Conservation (phyloP, 768 basidiomycete genomes). For the Kwoniella newhampshirensis region DNA sequence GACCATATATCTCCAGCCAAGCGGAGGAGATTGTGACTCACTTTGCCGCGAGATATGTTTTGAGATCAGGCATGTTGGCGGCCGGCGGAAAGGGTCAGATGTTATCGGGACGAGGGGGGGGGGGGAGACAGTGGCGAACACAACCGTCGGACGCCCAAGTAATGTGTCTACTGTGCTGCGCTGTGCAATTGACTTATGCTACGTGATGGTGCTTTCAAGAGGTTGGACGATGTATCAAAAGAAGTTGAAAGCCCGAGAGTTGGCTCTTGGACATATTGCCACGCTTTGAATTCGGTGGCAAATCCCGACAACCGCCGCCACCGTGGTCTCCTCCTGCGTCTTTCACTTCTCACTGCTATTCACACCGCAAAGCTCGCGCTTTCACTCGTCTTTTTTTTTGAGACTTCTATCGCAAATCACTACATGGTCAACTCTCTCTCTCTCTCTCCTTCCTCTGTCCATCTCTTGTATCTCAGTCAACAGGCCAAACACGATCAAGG, state of each 20-base stretch:
- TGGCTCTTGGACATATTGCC: not conserved
- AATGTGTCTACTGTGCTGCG: too few species aligned
- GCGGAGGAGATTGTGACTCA: slow-evolving; percentile 16
- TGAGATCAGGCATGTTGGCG: slow-evolving; percentile 43
- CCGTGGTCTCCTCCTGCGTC: not conserved
- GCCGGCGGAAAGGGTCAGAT: too few species aligned
- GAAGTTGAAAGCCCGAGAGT: too few species aligned
- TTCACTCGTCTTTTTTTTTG: not conserved
- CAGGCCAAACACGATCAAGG: not conserved
- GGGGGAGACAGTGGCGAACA: too few species aligned
- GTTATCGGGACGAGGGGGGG: too few species aligned
- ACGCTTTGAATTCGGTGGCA: slow-evolving; percentile 1
- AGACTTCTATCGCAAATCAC: not conserved
- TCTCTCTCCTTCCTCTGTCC: not conserved
- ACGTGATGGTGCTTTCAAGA: too few species aligned
- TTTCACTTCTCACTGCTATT: not conserved
- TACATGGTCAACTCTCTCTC: not conserved
- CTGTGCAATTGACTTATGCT: too few species aligned
- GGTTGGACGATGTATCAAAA: too few species aligned
- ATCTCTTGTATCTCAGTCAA: not conserved
- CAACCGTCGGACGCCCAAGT: too few species aligned
- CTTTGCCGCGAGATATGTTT: slow-evolving; percentile 52
- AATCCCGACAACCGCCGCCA: not conserved
- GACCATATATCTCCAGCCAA: not conserved
- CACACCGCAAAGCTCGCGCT: not conserved